Evolutionary conservation across 164 flowering plant species (phyloP).

Genomic region (Berberis thunbergii): DNA sequence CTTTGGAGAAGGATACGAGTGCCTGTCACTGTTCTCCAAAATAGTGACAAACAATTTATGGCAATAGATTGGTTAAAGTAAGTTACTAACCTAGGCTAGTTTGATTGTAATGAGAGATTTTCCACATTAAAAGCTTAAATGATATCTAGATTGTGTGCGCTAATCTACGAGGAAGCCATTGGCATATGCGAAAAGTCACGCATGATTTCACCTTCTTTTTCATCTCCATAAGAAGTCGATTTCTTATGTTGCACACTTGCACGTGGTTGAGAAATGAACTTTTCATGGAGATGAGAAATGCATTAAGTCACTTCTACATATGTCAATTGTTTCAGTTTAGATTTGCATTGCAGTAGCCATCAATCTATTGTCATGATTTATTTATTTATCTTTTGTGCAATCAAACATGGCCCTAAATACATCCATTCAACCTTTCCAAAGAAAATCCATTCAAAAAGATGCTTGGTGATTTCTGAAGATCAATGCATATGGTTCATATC

Average conservation of each 20-base stretch:
- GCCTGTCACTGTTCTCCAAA: constrained; percentile 41
- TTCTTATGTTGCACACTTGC: neutral
- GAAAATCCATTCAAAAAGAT: neutral
- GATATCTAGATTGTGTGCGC: neutral
- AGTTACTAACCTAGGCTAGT: constrained; percentile 10
- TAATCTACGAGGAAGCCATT: no score
- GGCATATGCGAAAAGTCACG: no score
- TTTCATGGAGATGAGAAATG: neutral
- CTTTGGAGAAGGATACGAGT: constrained; percentile 62
- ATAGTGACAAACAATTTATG: constrained; percentile 20
- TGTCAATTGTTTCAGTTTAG: neutral
- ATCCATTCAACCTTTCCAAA: neutral
- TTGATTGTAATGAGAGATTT: neutral
- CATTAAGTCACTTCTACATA: neutral
- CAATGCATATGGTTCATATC: neutral
- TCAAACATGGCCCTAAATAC: neutral
- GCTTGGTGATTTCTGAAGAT: neutral
- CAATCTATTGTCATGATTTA: no score
- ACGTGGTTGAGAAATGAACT: neutral
- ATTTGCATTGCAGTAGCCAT: neutral
- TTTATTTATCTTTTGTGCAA: neutral
- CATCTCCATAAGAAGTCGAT: neutral
- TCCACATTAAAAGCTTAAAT: neutral
- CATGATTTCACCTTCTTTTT: neutral
- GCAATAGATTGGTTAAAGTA: constrained; percentile 87